These are phyloP conservation scores for Infundibulicybe gibba DNA, from an alignment of 768 basidiomycete genomes.

Conservation along the genomic window DNA sequence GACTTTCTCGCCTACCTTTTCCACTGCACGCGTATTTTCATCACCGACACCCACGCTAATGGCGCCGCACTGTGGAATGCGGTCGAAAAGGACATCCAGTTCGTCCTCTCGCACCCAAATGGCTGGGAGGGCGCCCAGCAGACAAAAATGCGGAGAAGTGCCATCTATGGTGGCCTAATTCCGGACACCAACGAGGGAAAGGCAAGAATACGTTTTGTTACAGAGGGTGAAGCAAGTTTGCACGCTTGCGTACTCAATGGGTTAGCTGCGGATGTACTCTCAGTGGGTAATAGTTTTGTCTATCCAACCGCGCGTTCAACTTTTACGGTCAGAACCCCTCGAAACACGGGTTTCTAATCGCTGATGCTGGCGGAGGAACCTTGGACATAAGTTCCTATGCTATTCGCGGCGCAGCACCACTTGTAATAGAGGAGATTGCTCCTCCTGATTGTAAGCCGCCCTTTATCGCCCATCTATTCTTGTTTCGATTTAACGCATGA, in stretches of 20 bases:
- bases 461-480: background rate
- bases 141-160: constrained; percentile 73
- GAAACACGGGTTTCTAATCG: constrained; percentile 74
- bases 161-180: constrained; percentile 68
- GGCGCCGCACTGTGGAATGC: constrained; percentile 66
- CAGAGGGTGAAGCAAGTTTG: constrained; percentile 81
- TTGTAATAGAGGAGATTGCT: constrained; percentile 80
- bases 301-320: background rate
- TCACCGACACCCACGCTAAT: constrained; percentile 81
- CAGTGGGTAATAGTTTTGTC: constrained; percentile 35
- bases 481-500: constrained; percentile 3
- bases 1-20: constrained; percentile 78
- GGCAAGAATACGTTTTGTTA: constrained; percentile 74
- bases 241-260: constrained; percentile 80
- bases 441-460: constrained; percentile 70
- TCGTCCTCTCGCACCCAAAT: constrained; percentile 78
- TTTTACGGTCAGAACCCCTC: constrained; percentile 54
- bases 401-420: constrained; percentile 62
- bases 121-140: constrained; percentile 82
- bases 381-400: constrained; percentile 81
- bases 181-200: constrained; percentile 72
- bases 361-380: constrained; percentile 80
- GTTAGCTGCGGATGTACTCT: constrained; percentile 73
- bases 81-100: constrained; percentile 65
- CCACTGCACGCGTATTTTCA: constrained; percentile 70